phyloP scores from a whole-genome alignment of 2,329 filamentous ascomycete species.

The Monosporascus sp. region DNA sequence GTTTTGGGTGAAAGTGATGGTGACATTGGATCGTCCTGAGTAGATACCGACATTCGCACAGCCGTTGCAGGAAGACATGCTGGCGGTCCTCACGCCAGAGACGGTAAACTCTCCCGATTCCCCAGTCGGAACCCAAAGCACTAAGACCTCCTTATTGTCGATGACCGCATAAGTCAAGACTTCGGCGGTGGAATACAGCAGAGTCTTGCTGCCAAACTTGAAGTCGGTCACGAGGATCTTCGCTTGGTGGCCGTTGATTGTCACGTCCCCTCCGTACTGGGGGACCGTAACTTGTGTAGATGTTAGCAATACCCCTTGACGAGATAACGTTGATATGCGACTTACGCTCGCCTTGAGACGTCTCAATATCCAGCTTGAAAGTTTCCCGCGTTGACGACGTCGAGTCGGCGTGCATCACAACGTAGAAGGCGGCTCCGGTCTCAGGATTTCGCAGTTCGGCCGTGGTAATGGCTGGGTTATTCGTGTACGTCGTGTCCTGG shows the following conservation, averaged over 20 bases:
- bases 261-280: conserved; percentile 39
- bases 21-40: conserved; percentile 32
- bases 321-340: background rate
- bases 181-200: conserved; percentile 52
- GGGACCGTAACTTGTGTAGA: conserved; percentile 41
- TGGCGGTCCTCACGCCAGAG: conserved; percentile 31
- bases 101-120: conserved; percentile 50
- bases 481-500: conserved; percentile 46
- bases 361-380: conserved; percentile 51
- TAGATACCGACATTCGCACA: conserved; percentile 37
- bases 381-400: conserved; percentile 43
- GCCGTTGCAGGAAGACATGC: conserved; percentile 31
- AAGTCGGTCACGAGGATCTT: conserved; percentile 60
- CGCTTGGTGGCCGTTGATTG: conserved; percentile 54
- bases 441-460: conserved; percentile 55
- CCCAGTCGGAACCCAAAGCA: conserved; percentile 48
- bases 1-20: conserved; percentile 42
- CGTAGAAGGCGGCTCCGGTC: conserved; percentile 53
- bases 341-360: conserved; percentile 42
- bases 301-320: background rate
- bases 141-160: conserved; percentile 40
- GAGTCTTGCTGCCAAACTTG: conserved; percentile 40
- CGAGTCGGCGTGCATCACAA: conserved; percentile 49
- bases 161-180: conserved; percentile 45
- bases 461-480: conserved; percentile 44